phyloP scores from a whole-genome alignment of 495 filamentous ascomycete genomes.

The Mycothermus thermophilus region DNA sequence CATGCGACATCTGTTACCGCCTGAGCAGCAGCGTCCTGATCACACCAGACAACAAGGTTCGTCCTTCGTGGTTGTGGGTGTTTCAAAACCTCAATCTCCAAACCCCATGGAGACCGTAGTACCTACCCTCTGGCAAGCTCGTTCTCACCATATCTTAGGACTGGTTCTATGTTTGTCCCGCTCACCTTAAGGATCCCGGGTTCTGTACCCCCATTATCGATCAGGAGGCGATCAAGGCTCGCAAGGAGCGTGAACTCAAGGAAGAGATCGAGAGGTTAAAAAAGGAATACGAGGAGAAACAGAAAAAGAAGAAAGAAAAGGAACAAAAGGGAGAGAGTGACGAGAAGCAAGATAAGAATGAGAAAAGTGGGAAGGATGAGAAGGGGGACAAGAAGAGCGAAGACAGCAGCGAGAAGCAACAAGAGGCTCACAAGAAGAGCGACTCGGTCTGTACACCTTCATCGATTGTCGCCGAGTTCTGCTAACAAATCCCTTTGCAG shows the following conservation, averaged over 20 bases:
- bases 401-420: conserved; percentile 31
- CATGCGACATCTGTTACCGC: conserved; percentile 87
- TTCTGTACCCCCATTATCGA: conserved; percentile 74
- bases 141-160: no score
- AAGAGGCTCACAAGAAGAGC: conserved; percentile 29
- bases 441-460: conserved; percentile 6
- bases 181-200: conserved; percentile 69
- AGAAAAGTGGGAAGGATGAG: conserved; percentile 45
- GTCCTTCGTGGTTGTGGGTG: no score
- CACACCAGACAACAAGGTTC: conserved; percentile 77
- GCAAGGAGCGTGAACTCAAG: conserved; percentile 54
- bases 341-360: conserved; percentile 38
- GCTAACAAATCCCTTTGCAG: conserved; percentile 1
- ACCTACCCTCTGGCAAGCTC: no score
- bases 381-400: conserved; percentile 33
- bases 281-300: conserved; percentile 64
- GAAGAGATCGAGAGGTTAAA: conserved; percentile 61
- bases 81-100: no score
- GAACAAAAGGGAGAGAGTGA: conserved; percentile 28
- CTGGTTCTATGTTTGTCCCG: conserved; percentile 82
- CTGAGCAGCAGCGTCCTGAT: conserved; percentile 75
- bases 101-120: no score
- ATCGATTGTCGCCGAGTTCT: neutral
- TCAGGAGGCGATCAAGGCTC: conserved; percentile 55
- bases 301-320: conserved; percentile 43